A percentile compares a stretch with the other conserved stretches of the same genome.
phyloP scores from a whole-genome alignment of 371 early-diverging fungal species.

The Syncephalastrum sp. region DNA sequence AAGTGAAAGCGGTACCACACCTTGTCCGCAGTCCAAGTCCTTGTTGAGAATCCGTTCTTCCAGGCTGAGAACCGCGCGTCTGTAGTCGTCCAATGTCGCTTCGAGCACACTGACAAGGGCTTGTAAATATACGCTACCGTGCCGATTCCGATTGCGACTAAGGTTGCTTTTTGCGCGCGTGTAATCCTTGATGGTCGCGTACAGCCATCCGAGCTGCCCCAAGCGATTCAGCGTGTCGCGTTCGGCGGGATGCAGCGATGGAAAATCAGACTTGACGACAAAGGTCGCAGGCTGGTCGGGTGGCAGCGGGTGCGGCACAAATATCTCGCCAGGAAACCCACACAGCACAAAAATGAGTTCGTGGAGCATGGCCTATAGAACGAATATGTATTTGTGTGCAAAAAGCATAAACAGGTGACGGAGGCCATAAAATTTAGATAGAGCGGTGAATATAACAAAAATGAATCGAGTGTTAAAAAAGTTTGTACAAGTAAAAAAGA shows the following conservation, averaged over 20 bases:
- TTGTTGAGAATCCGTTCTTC: conserved; percentile 53
- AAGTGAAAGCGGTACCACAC: conserved; percentile 48
- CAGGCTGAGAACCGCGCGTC: conserved; percentile 50
- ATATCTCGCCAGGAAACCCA: conserved; percentile 70
- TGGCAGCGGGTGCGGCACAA: conserved; percentile 54
- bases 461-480: too few relatives aligned
- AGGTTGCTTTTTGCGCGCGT: conserved; percentile 20
- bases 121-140: conserved; percentile 40
- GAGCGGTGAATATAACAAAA: too few relatives aligned
- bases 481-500: too few relatives aligned
- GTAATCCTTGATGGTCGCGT: conserved; percentile 44
- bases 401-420: too few relatives aligned
- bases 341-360: conserved; percentile 72
- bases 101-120: conserved; percentile 58
- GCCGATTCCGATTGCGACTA: conserved; percentile 6
- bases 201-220: conserved; percentile 64
- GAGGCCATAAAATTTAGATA: too few relatives aligned
- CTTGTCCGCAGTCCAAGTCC: conserved; percentile 43
- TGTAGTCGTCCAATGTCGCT: conserved; percentile 51
- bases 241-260: conserved; percentile 68
- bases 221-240: conserved; percentile 64
- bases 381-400: too few relatives aligned
- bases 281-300: conserved; percentile 49
- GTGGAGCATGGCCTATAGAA: conserved; percentile 61
- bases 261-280: conserved; percentile 58